Evolutionary conservation across 2,329 filamentous ascomycete genomes (phyloP).

Genomic region (Knufia fluminis): DNA sequence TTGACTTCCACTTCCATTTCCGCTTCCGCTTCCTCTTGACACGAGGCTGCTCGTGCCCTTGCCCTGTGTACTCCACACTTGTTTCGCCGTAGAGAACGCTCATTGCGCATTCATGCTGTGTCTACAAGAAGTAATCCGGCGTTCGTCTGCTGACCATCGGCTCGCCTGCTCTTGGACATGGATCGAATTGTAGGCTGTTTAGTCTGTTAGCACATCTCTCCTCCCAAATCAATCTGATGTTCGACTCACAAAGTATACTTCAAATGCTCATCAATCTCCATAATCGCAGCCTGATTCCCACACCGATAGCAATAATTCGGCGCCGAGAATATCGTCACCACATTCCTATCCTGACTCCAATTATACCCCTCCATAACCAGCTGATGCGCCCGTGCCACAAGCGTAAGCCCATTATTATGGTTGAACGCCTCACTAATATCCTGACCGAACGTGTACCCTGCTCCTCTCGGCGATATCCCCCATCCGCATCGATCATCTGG

Average conservation of each 20-base stretch:
- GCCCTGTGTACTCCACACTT: not conserved
- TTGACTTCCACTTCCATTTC: too few relatives aligned
- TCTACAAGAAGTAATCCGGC: constrained; percentile 92
- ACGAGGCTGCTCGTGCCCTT: constrained; percentile 9
- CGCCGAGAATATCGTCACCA: constrained; percentile 91
- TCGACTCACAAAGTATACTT: constrained; percentile 95
- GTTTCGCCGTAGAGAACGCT: too few relatives aligned
- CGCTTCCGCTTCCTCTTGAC: too few relatives aligned
- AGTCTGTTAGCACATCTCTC: constrained; percentile 8
- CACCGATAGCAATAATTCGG: constrained; percentile 98
- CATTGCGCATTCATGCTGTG: not conserved
- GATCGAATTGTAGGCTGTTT: constrained; percentile 91
- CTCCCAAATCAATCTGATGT: constrained; percentile 5
- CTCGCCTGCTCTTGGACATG: constrained; percentile 91
- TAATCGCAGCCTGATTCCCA: constrained; percentile 98
- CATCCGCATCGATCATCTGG: constrained; percentile 93
- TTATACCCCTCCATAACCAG: constrained; percentile 99
- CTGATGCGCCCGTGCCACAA: constrained; percentile 94
- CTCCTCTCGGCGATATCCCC: constrained; percentile 90
- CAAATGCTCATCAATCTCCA: constrained; percentile 98
- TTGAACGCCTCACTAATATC: constrained; percentile 99
- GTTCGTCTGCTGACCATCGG: constrained; percentile 98
- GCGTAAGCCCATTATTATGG: constrained; percentile 93
- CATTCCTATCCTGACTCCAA: constrained; percentile 96
- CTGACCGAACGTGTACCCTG: constrained; percentile 90